phyloP scores from a whole-genome alignment of 139 green algal genomes.

The Chlamydomonas incerta region DNA sequence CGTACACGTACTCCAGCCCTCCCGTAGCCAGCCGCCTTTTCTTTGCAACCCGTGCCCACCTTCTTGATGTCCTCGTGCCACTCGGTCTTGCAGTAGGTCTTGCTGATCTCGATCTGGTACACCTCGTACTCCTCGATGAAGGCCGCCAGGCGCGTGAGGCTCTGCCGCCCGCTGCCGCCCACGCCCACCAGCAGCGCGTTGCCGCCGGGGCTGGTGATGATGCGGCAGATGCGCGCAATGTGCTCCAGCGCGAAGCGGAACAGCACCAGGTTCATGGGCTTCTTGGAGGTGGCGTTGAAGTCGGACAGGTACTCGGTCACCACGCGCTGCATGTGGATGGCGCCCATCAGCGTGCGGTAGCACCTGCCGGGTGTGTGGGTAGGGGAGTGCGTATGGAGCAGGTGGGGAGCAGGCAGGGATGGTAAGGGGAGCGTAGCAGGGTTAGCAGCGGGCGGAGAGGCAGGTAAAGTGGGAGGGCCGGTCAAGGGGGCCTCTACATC shows the following conservation, averaged over 20 bases:
- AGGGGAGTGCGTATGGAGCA: too few species aligned
- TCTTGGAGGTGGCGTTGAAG: constrained; percentile 81
- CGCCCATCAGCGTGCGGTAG: constrained; percentile 88
- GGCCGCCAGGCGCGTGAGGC: constrained; percentile 74
- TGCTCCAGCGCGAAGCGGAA: constrained; percentile 86
- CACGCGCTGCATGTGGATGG: constrained; percentile 74
- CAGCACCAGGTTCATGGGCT: constrained; percentile 81
- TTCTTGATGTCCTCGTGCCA: constrained; percentile 74
- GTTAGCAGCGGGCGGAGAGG: too few species aligned
- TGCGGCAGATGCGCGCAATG: constrained; percentile 72
- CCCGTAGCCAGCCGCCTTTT: too few species aligned
- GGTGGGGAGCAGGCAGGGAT: too few species aligned
- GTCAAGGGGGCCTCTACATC: too few species aligned
- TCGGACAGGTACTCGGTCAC: constrained; percentile 76
- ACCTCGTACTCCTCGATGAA: constrained; percentile 78
- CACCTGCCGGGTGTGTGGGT: too few species aligned
- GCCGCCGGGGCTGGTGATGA: constrained; percentile 79
- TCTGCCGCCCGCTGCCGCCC: constrained; percentile 77
- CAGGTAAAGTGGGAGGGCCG: too few species aligned
- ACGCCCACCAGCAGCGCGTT: constrained; percentile 84
- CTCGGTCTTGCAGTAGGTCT: constrained; percentile 77
- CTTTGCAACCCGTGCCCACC: background rate
- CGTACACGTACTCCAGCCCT: too few species aligned
- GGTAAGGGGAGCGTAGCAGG: too few species aligned
- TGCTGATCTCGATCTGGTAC: constrained; percentile 82